Percentiles rank a stretch among this genome's conserved stretches.
Conservation (phyloP, 371 early-diverging fungal species). For the Mucor lusitanicus region DNA sequence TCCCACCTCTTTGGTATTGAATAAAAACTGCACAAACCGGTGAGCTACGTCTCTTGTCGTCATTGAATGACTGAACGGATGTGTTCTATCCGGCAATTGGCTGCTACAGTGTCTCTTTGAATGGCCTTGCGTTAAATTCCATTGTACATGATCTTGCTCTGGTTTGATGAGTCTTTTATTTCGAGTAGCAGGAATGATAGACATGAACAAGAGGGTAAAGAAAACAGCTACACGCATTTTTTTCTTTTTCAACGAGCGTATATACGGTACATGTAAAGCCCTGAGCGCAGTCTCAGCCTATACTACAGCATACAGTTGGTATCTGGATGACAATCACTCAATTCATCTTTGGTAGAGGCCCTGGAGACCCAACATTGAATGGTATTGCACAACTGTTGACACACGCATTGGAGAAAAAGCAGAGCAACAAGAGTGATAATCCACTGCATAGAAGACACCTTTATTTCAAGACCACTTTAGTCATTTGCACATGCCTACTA, state of each 20-base stretch:
- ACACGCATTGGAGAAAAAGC: not conserved
- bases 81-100: no score
- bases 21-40: not conserved
- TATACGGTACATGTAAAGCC: no score
- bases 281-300: no score
- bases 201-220: not conserved
- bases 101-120: not conserved
- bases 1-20: not conserved
- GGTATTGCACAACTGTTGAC: not conserved
- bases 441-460: not conserved
- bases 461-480: not conserved
- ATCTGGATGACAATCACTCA: no score
- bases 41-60: constrained; percentile 5
- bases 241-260: not conserved
- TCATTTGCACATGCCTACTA: not conserved
- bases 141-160: constrained; percentile 16
- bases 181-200: constrained; percentile 10
- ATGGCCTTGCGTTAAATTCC: constrained; percentile 12
- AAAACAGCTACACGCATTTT: no score
- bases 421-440: not conserved
- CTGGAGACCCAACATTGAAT: not conserved
- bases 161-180: not conserved
- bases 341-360: not conserved
- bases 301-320: no score
- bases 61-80: not conserved